A percentile compares a stretch with the other conserved stretches of the same genome.
These are phyloP conservation scores for Aspergillus latus DNA, from an alignment of 2,329 filamentous ascomycete genomes.

Conservation along the genomic window DNA sequence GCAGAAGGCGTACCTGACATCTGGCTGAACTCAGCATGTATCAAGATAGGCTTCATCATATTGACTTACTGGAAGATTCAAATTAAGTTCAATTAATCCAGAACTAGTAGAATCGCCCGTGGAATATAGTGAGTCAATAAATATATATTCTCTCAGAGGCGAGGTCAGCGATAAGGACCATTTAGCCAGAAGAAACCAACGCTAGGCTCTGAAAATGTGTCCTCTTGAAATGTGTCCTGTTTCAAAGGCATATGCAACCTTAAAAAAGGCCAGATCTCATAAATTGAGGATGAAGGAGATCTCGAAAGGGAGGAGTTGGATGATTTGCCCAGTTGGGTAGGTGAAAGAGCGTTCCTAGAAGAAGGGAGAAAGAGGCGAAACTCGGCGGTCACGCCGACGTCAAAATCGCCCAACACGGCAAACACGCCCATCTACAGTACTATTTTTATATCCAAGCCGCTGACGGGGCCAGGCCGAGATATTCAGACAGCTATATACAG, in stretches of 20 bases:
- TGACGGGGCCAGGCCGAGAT: neutral
- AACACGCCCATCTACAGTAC: neutral
- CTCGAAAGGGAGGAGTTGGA: neutral
- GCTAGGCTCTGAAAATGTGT: neutral
- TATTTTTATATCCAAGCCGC: neutral
- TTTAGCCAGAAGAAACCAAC: neutral
- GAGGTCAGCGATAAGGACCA: neutral
- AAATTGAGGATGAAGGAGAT: neutral
- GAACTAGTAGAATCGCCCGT: too few relatives aligned
- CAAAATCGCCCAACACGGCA: neutral
- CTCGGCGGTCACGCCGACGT: conserved; percentile 1
- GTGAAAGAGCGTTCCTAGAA: neutral
- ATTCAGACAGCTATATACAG: neutral
- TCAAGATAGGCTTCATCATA: neutral
- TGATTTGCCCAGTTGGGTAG: neutral
- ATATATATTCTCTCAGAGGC: neutral
- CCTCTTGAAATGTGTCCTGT: too few relatives aligned
- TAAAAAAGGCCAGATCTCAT: neutral
- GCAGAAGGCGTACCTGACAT: conserved; percentile 18
- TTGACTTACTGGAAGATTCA: neutral
- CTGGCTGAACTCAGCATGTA: neutral
- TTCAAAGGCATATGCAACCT: neutral
- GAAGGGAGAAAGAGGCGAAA: conserved; percentile 5
- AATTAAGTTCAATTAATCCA: neutral
- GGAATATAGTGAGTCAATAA: neutral